Base-by-base conservation (phyloP, 768 basidiomycete genomes). In the Auriscalpium vulgare region DNA sequence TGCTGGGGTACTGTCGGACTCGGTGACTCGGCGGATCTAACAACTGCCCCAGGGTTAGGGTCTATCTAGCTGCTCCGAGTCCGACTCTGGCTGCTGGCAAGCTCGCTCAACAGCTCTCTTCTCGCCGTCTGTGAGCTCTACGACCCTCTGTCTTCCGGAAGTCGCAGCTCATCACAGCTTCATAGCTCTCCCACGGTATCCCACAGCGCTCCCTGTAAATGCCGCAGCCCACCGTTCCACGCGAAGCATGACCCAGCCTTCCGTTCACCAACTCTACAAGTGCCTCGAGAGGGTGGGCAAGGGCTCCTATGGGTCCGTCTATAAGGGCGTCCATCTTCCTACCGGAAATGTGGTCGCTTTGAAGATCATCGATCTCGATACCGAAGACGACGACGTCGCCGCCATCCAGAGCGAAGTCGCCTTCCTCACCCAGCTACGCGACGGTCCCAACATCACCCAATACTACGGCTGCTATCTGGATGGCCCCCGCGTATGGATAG, bases 351-450 rank as follows among this genome's bases (percentile, higher is more conserved):
- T 94, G 54, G 91, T 99, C 36, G 97, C 95, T 16, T 84, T 98
- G 74, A 99, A 99, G 74, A 95, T 98, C 71, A 97, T 99, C 75
- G 91, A 98, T 72, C 86, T 98, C 62, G 97, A 98, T 72, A 95
- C 88, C 29, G 83, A 87, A 54, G 95, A 95, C 69, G 95, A 99
- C 70, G 97, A 99, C 68, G 93, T 97, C 14, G 89, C 77, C 51
- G 97, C 95, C 72, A 97, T 98, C 53, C 95, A 97, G 71, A 87
- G 90, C 58, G 97, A 98, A 71, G 93, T 99, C 35, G 85, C 91
- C 10, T 81, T 99, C 51, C 78, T 98, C 17, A 85, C 88, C 47
- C 93, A 95, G 66, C 80, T 98, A 36, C 79, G 91, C 21, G 91
- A 93, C 56, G 89, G 89, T 1, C 86, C 90, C 34, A 94, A 95